phyloP scores from a whole-genome alignment of 1,284 basidiomycete genomes.

The Austroboletus olivaceoglutinosus region DNA sequence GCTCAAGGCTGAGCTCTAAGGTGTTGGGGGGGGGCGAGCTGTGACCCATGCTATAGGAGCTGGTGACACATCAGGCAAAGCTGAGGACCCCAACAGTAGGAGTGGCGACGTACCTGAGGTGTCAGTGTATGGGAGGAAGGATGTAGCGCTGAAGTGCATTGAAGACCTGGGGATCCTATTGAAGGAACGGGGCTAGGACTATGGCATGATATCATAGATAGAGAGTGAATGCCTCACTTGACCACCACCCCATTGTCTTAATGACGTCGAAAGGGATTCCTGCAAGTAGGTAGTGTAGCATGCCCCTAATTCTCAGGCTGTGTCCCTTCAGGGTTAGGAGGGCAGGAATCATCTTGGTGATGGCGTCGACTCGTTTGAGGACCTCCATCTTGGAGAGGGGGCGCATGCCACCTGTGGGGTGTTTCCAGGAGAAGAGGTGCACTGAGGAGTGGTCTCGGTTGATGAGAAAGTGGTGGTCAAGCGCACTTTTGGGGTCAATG shows the following conservation, averaged over 20 bases:
- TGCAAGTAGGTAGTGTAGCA: conserved; percentile 1
- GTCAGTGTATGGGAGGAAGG: too few species aligned
- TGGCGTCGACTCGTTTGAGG: background rate
- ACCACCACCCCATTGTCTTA: background rate
- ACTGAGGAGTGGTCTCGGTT: background rate
- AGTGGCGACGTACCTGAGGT: too few species aligned
- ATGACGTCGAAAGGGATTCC: background rate
- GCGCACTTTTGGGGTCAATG: background rate
- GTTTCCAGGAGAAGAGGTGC: background rate
- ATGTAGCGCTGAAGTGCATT: too few species aligned
- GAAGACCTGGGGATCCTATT: too few species aligned
- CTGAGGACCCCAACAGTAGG: too few species aligned
- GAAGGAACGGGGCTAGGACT: too few species aligned
- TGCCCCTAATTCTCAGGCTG: conserved; percentile 5
- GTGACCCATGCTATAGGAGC: too few species aligned
- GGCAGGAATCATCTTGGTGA: background rate
- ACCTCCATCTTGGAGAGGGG: background rate
- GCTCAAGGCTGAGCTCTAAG: too few species aligned
- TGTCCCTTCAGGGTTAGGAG: conserved; percentile 6
- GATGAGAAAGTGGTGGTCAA: background rate
- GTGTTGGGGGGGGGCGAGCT: too few species aligned
- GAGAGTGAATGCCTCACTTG: background rate
- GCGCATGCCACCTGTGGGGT: background rate
- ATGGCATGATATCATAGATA: background rate
- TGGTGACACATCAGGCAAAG: too few species aligned